phyloP scores from a whole-genome alignment of 139 green algal genomes.

The Chlamydomonas applanata region DNA sequence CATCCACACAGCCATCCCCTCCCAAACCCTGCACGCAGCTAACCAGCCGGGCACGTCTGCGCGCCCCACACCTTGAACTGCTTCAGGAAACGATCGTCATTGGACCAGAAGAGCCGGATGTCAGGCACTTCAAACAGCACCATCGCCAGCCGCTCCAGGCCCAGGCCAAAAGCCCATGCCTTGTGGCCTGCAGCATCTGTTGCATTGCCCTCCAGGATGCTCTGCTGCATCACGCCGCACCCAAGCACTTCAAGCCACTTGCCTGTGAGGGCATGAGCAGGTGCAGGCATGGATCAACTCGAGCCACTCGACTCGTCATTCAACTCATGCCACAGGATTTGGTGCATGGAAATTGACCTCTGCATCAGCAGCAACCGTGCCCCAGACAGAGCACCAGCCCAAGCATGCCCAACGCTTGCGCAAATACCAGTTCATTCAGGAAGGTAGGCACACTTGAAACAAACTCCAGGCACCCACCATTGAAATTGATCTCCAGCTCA shows the following conservation, averaged over 20 bases:
- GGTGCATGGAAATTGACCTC: too few species aligned
- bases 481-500: constrained; percentile 99
- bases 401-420: too few species aligned
- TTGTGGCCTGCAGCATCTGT: constrained; percentile 42
- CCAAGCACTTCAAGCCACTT: constrained; percentile 99
- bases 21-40: neutral
- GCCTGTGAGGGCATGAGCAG: constrained; percentile 13
- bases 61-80: constrained; percentile 83
- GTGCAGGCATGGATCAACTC: too few species aligned
- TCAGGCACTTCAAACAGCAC: constrained; percentile 98
- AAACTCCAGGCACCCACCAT: constrained; percentile 73
- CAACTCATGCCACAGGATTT: too few species aligned
- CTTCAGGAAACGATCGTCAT: constrained; percentile 87
- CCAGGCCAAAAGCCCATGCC: constrained; percentile 92
- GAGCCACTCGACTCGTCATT: too few species aligned
- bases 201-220: constrained; percentile 85
- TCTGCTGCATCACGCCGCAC: constrained; percentile 94
- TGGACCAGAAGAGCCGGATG: constrained; percentile 95
- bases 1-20: constrained; percentile 10
- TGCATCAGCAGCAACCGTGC: too few species aligned
- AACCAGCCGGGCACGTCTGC: neutral
- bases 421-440: too few species aligned
- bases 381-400: too few species aligned
- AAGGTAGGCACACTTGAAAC: too few species aligned
- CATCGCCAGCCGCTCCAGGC: constrained; percentile 97